These are phyloP conservation scores for Peterozyma toletana DNA, from an alignment of 805 yeast species.

Conservation along the genomic window DNA sequence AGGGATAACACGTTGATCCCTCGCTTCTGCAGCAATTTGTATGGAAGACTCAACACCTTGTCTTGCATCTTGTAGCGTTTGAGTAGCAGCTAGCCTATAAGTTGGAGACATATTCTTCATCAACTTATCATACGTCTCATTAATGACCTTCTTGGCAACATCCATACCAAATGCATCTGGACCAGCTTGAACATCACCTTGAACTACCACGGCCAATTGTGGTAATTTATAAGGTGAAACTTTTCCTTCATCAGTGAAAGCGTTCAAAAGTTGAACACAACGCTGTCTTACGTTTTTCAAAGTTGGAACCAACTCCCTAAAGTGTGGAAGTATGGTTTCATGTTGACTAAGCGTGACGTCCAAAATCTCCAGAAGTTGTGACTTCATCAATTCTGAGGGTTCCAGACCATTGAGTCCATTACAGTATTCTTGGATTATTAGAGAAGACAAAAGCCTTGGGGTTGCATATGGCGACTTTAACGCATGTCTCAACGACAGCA, in stretches of 20 bases:
- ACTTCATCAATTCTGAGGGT: constrained; percentile 12
- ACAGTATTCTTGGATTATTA: constrained; percentile 68
- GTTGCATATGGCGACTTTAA: constrained; percentile 66
- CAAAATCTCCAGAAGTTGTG: constrained; percentile 20
- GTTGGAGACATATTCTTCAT: constrained; percentile 57
- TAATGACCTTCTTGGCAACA: constrained; percentile 63
- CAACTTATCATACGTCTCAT: constrained; percentile 60
- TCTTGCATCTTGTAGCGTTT: constrained; percentile 72
- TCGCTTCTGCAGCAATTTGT: constrained; percentile 54
- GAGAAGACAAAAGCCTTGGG: constrained; percentile 64
- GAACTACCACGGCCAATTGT: constrained; percentile 79
- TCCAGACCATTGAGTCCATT: constrained; percentile 3
- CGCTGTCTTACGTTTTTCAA: constrained; percentile 80
- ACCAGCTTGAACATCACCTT: constrained; percentile 92
- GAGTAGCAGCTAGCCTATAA: constrained; percentile 61
- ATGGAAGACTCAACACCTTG: constrained; percentile 60
- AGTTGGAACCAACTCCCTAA: constrained; percentile 82
- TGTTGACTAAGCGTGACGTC: constrained; percentile 32
- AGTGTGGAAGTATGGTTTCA: constrained; percentile 39
- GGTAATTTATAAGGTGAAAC: constrained; percentile 68
- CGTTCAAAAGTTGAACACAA: constrained; percentile 73
- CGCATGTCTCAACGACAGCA: constrained; percentile 29
- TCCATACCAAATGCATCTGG: constrained; percentile 84
- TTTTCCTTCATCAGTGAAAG: constrained; percentile 73
- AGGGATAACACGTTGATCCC: constrained; percentile 42